These are phyloP conservation scores for Diaporthe capsici DNA, from an alignment of 2,329 filamentous ascomycete genomes.

Conservation along the genomic window DNA sequence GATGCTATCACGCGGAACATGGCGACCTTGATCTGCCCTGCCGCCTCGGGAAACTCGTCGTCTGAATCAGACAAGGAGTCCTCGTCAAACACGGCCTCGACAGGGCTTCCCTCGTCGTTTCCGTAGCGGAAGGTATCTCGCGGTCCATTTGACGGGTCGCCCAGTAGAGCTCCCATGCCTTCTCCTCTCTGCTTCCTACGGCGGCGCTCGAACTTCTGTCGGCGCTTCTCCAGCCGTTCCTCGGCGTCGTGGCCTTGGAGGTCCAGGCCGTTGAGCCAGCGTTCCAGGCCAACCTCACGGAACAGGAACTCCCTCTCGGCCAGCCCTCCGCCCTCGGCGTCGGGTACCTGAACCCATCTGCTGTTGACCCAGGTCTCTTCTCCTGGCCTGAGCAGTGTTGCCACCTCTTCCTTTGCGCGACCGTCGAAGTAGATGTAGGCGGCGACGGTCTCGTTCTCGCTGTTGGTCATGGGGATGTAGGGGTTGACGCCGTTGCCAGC, in stretches of 20 bases:
- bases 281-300: slow-evolving; percentile 93
- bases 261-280: slow-evolving; percentile 96
- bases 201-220: slow-evolving; percentile 81
- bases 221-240: slow-evolving; percentile 89
- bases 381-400: slow-evolving; percentile 89
- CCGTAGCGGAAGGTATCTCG: slow-evolving; percentile 83
- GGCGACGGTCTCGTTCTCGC: slow-evolving; percentile 95
- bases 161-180: slow-evolving; percentile 53
- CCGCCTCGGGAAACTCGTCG: slow-evolving; percentile 92
- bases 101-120: slow-evolving; percentile 79
- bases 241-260: slow-evolving; percentile 93
- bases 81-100: slow-evolving; percentile 77
- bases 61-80: slow-evolving; percentile 80
- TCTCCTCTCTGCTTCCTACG: slow-evolving; percentile 73
- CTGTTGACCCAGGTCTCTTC: slow-evolving; percentile 99
- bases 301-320: slow-evolving; percentile 98
- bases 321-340: slow-evolving; percentile 91
- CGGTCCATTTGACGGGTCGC: slow-evolving; percentile 58
- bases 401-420: slow-evolving; percentile 94
- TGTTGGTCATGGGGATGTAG: slow-evolving; percentile 93
- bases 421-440: slow-evolving; percentile 99
- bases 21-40: slow-evolving; percentile 97
- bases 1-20: slow-evolving; percentile 96
- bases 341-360: slow-evolving; percentile 94
- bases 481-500: slow-evolving; percentile 76